Evolutionary conservation across 257 asterid genomes (phyloP), one percentile per base, ranked within the genome.

Genomic region (Salvia rosmarinus): DNA sequence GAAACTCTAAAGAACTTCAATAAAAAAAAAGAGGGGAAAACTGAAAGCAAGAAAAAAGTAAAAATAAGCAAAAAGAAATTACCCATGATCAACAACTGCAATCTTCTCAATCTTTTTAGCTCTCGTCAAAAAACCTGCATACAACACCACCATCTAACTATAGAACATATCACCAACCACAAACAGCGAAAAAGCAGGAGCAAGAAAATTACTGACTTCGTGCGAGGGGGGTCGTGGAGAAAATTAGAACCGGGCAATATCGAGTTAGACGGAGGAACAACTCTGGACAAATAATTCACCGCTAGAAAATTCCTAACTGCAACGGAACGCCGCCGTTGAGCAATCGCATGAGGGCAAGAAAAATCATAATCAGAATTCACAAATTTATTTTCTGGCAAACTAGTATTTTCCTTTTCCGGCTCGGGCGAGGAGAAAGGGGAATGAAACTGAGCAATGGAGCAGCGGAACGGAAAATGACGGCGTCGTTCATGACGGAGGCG

Each of bases 51-150:
- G 58, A 55, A n/a, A 35, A n/a, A 35, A 49, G 21, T 11, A 25
- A 43, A 56, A 12, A 12, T 23, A 5, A 55, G 9, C 42, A 21
- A 34, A 55, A 58, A 25, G 39, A 61, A 70, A 79, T 80, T 79
- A 94, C 98, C 98, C 90, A 76, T 91, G 97, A 81, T 88, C 96
- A n/a, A 75, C 86, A 52, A 82, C 82, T 76, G 77, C 85, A 37
- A 89, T 83, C 62, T 80, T 71, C 69, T 78, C 79, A 56, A 83
- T 69, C 68, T 78, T 82, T 77, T 94, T 94, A 67, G 97, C 84
- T 77, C 96, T 85, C 19, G 94, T 89, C 37, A 94, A 35, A 47
- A 85, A 80, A 63, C 91, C 98, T 90, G 92, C 70, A 77, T 14
- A 44, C 20, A 62, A 57, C 43, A 44, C 68, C 63, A 49, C 58